These are phyloP conservation scores for Coemansia pectinata DNA, from an alignment of 192 early-diverging fungal species.

Conservation along the genomic window DNA sequence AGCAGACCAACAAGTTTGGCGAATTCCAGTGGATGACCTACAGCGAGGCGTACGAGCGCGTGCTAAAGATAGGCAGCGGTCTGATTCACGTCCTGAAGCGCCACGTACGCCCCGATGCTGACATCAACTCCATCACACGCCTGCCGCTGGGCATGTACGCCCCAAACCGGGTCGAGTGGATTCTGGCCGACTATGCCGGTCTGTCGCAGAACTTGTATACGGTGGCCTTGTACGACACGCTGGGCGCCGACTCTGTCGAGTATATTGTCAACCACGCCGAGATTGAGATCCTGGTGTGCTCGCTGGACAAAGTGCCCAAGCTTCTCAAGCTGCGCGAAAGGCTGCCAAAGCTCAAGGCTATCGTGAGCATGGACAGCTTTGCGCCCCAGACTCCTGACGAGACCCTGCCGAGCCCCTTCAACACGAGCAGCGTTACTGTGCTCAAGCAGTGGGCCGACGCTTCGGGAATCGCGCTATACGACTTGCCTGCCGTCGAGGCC, in stretches of 20 bases:
- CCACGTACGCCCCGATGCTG: slow-evolving; percentile 37
- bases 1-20: slow-evolving; percentile 62
- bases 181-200: slow-evolving; percentile 67
- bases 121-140: slow-evolving; percentile 29
- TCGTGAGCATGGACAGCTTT: slow-evolving; percentile 72
- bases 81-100: slow-evolving; percentile 64
- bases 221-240: slow-evolving; percentile 88
- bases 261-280: slow-evolving; percentile 88
- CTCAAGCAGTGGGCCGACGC: slow-evolving; percentile 64
- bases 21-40: slow-evolving; percentile 75
- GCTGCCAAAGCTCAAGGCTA: slow-evolving; percentile 68
- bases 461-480: slow-evolving; percentile 60
- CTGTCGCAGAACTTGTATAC: slow-evolving; percentile 64
- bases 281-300: slow-evolving; percentile 68
- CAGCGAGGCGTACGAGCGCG: slow-evolving; percentile 60
- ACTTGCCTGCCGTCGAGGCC: slow-evolving; percentile 61
- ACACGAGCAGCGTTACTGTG: slow-evolving; percentile 44
- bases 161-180: slow-evolving; percentile 77
- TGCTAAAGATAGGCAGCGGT: slow-evolving; percentile 69
- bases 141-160: slow-evolving; percentile 71
- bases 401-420: slow-evolving; percentile 43
- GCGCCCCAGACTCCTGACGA: slow-evolving; percentile 23
- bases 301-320: slow-evolving; percentile 61
- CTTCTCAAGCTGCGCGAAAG: slow-evolving; percentile 60
- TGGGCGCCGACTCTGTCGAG: slow-evolving; percentile 80